phyloP scores from a whole-genome alignment of 805 yeast species.

The Sungouiella thailandica region DNA sequence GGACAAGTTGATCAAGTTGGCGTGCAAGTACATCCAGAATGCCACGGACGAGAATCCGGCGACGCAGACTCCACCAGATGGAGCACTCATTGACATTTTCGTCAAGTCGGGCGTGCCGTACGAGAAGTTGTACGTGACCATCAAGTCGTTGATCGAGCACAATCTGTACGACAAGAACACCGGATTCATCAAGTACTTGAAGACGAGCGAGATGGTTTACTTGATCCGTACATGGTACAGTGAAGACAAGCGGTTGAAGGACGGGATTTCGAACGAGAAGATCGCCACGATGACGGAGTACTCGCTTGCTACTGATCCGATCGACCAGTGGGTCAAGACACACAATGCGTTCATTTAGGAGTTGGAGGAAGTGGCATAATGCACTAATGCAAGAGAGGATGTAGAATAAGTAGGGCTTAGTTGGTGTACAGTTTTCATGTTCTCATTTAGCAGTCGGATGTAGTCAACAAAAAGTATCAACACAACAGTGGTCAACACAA shows the following conservation, averaged over 20 bases:
- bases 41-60: conserved; percentile 28
- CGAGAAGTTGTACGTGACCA: conserved; percentile 59
- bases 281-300: conserved; percentile 44
- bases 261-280: conserved; percentile 44
- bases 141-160: conserved; percentile 60
- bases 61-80: conserved; percentile 41
- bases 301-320: conserved; percentile 52
- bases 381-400: no score
- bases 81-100: conserved; percentile 59
- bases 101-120: conserved; percentile 58
- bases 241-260: conserved; percentile 59
- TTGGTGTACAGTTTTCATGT: neutral
- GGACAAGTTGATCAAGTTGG: conserved; percentile 59
- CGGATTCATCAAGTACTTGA: conserved; percentile 37
- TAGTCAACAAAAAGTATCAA: neutral
- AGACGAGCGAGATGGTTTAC: conserved; percentile 52
- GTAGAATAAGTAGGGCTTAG: neutral
- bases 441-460: neutral
- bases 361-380: no score
- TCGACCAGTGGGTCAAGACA: conserved; percentile 25
- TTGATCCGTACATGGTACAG: conserved; percentile 65
- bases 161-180: conserved; percentile 48
- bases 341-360: conserved; percentile 4
- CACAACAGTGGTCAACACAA: neutral
- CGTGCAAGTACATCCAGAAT: conserved; percentile 49